Base-by-base conservation (phyloP, 306 rosid species). In the Ammopiptanthus mongolicus region DNA sequence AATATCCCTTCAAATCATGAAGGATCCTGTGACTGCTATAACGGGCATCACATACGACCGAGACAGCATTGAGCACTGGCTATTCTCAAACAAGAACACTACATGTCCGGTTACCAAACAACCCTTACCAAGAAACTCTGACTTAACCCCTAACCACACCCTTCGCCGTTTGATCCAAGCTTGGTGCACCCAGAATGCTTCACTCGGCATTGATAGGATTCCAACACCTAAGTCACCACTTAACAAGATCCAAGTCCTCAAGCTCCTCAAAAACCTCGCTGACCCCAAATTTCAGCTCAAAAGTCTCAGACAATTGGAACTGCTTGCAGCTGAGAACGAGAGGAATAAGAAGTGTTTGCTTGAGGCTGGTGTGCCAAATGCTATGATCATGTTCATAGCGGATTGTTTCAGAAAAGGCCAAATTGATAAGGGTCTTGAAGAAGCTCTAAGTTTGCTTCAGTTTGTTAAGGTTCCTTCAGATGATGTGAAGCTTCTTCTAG, bases 11-110 rank as follows among this genome's bases (percentile, higher is more conserved):
- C 90, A 87, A 71, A 87, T 91, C 47, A 91, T 91, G 97, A 78
- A 77, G 39, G 97, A 91, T 37, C 97, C 97, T 1, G 97, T 91
- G 5, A 91, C 93, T 0, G 83, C 84, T 25, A 63, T 81, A 53
- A 84, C 97, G 6, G 97, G 97, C n/a, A 91, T 91, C 52, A 89
- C 97, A 7, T 91, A 91, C 29, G 93, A 91, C 19, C 42, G 97
- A 3, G 93, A 87, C 1, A 86, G 82, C 88, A 91, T 91, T 3
- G 97, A 91, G 56, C 85, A 82, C 4, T 91, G 97, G 97, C 64
- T 91, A 36, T 83, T 84, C 88, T 17, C 47, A 0, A 31, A 71
- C 74, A 78, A 78, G 37, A 85, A 86, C 80, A 75, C 59, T 2
- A 81, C 86, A 14, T 91, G 97, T 50, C 97, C 97, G 0, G 90